Base-by-base conservation (phyloP, 805 yeast genomes). In the Ogataea haglerorum region DNA sequence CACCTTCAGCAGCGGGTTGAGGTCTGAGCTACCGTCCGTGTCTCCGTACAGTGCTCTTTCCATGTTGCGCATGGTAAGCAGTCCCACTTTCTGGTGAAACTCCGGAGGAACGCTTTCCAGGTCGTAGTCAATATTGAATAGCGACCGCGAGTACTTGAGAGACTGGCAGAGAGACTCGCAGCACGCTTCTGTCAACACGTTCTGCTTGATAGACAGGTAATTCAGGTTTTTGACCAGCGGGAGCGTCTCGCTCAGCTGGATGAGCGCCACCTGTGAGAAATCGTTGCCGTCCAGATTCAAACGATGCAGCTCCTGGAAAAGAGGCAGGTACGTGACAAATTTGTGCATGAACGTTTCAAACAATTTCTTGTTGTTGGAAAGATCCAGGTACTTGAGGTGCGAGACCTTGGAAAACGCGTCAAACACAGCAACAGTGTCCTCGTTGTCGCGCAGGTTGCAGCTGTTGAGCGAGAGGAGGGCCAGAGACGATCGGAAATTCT, bases 21-120 rank as follows among this genome's bases (percentile, higher is more conserved):
- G 34, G 19, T 38, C 35, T 5, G 23, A 18, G 28, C 14, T 12
- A 4, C 41, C 19, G 10, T 32, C 40, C 7, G 28, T 30, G 12
- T 46, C 32, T 3, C 49, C 59, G 42, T 72, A 70, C 40, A 82
- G 63, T 38, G 73, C 68, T 16, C 65, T 59, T 51, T 83, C 88
- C 82, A 89, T 82, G 60, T 90, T 90, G 52, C 83, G 75, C 82
- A 90, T 81, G 34, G 93, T 76, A 51, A 84, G 80, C 31, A 85
- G 71, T 1, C 95, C 93, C 43, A 89, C 75, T 53, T 80, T 75
- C 30, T 88, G 85, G 53, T 76, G 79, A 48, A 82, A 72, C 36
- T 72, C 68, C 38, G 73, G 76, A 10, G 90, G 82, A 49, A 85
- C 70, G 15, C 69, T 62, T 15, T 72, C 80, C 42, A 72, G 72